Evolutionary conservation across 805 yeast genomes (phyloP).

Genomic region (Saturnispora zaruensis): DNA sequence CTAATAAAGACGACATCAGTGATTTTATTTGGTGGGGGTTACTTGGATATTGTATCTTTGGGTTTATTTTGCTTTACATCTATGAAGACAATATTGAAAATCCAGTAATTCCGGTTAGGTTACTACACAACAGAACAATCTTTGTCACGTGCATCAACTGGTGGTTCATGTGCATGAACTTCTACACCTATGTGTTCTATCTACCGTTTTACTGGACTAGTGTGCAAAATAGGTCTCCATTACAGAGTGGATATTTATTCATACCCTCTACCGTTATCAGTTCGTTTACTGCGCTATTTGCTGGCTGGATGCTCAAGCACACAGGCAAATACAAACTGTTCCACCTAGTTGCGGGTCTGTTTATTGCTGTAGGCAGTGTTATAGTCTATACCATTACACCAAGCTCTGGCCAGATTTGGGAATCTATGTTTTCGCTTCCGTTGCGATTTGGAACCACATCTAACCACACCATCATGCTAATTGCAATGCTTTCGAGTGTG

Average conservation of each 20-base stretch:
- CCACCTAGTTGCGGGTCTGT: conserved; percentile 33
- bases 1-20: conserved; percentile 43
- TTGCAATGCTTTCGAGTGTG: conserved; percentile 69
- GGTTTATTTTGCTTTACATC: conserved; percentile 36
- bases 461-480: conserved; percentile 57
- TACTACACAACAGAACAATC: conserved; percentile 51
- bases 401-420: conserved; percentile 23
- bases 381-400: conserved; percentile 22
- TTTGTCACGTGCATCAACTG: conserved; percentile 55
- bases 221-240: conserved; percentile 17
- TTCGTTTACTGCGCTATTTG: conserved; percentile 52
- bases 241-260: conserved; percentile 32
- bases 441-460: conserved; percentile 61
- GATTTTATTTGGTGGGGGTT: conserved; percentile 36
- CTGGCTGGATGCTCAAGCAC: conserved; percentile 56
- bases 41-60: conserved; percentile 27
- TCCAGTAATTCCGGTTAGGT: conserved; percentile 55
- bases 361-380: conserved; percentile 39
- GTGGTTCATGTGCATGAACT: conserved; percentile 61
- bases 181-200: conserved; percentile 53
- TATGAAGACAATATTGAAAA: conserved; percentile 43
- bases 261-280: conserved; percentile 57
- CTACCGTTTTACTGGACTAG: conserved; percentile 50
- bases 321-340: conserved; percentile 57
- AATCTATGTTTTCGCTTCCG: conserved; percentile 37